phyloP scores from a whole-genome alignment of 352 stramenopile species.

The Aphanomyces euteiches region DNA sequence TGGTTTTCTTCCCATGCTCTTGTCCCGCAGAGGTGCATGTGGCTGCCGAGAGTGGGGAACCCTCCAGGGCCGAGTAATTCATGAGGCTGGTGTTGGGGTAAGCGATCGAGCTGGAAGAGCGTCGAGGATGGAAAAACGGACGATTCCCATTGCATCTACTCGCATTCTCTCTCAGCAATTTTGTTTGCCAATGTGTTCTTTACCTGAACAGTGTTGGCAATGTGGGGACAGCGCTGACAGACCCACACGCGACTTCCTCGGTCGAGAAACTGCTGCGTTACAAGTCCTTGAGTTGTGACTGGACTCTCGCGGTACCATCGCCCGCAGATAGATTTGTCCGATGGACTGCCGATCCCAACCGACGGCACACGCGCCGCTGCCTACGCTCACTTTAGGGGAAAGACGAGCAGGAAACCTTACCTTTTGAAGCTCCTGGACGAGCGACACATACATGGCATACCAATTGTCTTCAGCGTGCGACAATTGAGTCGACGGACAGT shows the following conservation, averaged over 20 bases:
- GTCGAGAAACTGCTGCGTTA: conserved; percentile 8
- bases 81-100: conserved; percentile 21
- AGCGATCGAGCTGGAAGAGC: conserved; percentile 6
- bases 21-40: conserved; percentile 21
- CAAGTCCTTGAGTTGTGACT: not conserved
- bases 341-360: no score
- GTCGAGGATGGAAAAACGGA: conserved; percentile 10
- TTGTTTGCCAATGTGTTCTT: conserved; percentile 4
- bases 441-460: not conserved
- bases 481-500: not conserved
- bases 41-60: conserved; percentile 17
- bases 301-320: conserved; percentile 6
- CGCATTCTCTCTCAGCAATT: not conserved
- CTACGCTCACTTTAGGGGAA: no score
- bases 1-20: conserved; percentile 29
- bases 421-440: not conserved
- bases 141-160: conserved; percentile 24
- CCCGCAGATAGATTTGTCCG: not conserved
- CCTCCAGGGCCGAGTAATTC: conserved; percentile 10
- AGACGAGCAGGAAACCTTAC: not conserved
- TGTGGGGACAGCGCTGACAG: not conserved
- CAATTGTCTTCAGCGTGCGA: not conserved
- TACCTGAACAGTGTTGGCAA: not conserved
- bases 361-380: no score
- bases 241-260: conserved; percentile 1